Conservation (phyloP, 2,329 filamentous ascomycete genomes). For the Biscogniauxia mediterranea region DNA sequence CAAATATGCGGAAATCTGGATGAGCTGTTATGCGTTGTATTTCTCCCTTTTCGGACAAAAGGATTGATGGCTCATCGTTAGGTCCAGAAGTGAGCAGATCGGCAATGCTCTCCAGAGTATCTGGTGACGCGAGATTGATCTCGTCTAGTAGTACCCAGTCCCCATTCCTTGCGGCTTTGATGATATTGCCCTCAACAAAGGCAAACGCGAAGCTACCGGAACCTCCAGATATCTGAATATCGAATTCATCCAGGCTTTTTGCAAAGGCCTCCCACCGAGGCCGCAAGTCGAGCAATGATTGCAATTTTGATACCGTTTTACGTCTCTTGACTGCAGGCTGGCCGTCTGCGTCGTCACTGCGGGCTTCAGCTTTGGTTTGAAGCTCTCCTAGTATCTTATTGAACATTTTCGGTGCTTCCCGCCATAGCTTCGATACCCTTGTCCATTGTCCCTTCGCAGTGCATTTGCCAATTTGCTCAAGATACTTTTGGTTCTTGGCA, state of each 20-base stretch:
- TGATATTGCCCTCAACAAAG: conserved; percentile 93
- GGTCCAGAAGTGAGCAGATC: conserved; percentile 77
- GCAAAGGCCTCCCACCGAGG: conserved; percentile 80
- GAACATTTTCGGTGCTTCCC: conserved; percentile 86
- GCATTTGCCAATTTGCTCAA: conserved; percentile 76
- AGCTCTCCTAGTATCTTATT: conserved; percentile 63
- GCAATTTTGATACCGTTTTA: conserved; percentile 65
- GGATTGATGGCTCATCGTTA: conserved; percentile 71
- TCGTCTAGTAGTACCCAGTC: conserved; percentile 98
- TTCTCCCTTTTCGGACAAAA: conserved; percentile 90
- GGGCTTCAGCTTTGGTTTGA: conserved; percentile 40
- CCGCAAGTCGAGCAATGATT: conserved; percentile 55
- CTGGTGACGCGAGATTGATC: conserved; percentile 92
- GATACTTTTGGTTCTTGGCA: conserved; percentile 83
- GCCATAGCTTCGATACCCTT: conserved; percentile 82
- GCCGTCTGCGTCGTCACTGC: conserved; percentile 38
- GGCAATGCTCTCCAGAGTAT: conserved; percentile 90
- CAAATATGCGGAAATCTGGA: conserved; percentile 92
- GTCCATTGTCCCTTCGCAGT: conserved; percentile 83
- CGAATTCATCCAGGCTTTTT: conserved; percentile 71
- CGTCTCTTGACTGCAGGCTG: conserved; percentile 69
- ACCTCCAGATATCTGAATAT: conserved; percentile 72
- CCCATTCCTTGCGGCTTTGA: conserved; percentile 92
- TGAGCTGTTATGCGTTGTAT: conserved; percentile 88
- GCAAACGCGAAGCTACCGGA: conserved; percentile 84